Percentiles rank a stretch among this genome's conserved stretches.
Evolutionary conservation across 139 green algal genomes (phyloP).

Genomic region (Volvox reticuliferus): DNA sequence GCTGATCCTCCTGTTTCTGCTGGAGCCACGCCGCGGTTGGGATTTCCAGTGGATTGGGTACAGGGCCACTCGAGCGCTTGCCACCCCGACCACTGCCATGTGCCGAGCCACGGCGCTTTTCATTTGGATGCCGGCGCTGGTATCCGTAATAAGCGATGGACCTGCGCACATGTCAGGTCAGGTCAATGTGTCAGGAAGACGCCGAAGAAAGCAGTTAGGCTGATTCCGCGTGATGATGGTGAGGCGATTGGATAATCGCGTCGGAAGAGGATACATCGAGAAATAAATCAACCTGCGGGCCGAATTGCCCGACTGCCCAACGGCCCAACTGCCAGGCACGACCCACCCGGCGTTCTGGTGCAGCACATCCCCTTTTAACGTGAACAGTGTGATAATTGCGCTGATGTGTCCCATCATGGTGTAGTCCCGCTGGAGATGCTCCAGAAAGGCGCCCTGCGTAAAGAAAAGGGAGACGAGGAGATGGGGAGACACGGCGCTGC

Average conservation of each 20-base stretch:
- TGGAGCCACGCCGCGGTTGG: not conserved
- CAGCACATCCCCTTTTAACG: conserved; percentile 34
- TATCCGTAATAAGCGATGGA: conserved; percentile 44
- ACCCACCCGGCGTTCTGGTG: conserved; percentile 36
- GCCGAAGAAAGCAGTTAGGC: no score
- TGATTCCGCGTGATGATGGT: no score
- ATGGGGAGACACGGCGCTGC: no score
- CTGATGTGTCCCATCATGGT: conserved; percentile 39
- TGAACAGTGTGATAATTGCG: conserved; percentile 40
- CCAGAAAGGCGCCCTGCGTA: conserved; percentile 38
- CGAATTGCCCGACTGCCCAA: no score
- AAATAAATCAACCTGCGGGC: no score
- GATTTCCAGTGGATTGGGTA: not conserved
- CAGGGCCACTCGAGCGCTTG: not conserved
- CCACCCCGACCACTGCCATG: not conserved
- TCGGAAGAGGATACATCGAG: no score
- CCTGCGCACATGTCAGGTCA: not conserved
- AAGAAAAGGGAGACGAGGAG: not conserved
- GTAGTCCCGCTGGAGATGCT: conserved; percentile 48
- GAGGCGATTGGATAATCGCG: no score
- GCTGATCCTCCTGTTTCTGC: not conserved
- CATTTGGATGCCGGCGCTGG: not conserved
- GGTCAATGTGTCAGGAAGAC: no score
- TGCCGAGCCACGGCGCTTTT: not conserved
- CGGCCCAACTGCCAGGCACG: not conserved